Conservation (phyloP, 352 stramenopile species). For the Pythium apleroticum region DNA sequence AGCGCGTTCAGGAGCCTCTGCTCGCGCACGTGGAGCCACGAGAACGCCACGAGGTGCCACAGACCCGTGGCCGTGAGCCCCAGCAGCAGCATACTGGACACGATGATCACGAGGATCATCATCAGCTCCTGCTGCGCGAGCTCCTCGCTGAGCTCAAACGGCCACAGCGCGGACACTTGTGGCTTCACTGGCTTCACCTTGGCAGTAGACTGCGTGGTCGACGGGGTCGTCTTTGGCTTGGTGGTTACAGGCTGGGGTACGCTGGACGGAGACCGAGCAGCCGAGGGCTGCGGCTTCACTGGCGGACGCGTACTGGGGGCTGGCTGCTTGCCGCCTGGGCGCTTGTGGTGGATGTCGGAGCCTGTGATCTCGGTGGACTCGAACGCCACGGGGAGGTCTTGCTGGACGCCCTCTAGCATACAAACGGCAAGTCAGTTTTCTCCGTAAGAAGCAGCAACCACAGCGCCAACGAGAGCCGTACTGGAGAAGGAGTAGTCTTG, state of each 20-base stretch:
- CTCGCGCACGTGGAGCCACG: conserved; percentile 47
- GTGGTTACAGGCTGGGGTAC: neutral
- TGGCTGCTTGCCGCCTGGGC: conserved; percentile 3
- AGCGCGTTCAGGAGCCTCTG: conserved; percentile 39
- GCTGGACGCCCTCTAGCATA: conserved; percentile 38
- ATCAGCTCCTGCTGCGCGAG: conserved; percentile 60
- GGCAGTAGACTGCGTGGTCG: conserved; percentile 4
- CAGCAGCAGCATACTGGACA: conserved; percentile 41
- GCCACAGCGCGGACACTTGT: conserved; percentile 39
- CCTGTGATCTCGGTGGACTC: conserved; percentile 59
- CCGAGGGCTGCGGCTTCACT: neutral
- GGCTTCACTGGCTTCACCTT: conserved; percentile 21
- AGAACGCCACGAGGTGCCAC: conserved; percentile 42
- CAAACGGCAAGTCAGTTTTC: neutral
- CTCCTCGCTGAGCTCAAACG: conserved; percentile 47
- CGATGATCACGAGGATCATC: conserved; percentile 54
- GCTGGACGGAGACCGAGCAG: neutral
- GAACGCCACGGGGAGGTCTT: conserved; percentile 47
- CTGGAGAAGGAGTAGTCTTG: conserved; percentile 70
- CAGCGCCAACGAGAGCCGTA: conserved; percentile 15
- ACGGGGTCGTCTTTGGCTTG: too few species aligned
- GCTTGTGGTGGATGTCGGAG: conserved; percentile 34
- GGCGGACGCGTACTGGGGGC: neutral
- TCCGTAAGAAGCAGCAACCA: neutral
- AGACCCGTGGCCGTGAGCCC: conserved; percentile 35